Evolutionary conservation across 768 basidiomycete species (phyloP).

Genomic region (Chalciporus piperatus): DNA sequence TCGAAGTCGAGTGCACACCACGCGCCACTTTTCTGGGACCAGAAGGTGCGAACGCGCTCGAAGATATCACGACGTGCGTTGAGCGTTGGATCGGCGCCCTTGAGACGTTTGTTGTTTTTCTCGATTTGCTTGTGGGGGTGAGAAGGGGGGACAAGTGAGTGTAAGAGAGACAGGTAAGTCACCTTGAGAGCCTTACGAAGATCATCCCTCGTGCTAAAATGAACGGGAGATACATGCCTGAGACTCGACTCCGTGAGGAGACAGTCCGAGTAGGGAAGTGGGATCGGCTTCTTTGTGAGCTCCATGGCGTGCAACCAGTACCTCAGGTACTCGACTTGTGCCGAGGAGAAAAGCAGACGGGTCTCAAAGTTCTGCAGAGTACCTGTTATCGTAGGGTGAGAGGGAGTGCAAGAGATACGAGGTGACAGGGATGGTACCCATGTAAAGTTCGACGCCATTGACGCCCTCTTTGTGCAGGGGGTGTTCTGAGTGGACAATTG

Average conservation of each 20-base stretch:
- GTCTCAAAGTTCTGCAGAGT: constrained; percentile 70
- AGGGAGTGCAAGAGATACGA: too few species aligned
- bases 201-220: constrained; percentile 51
- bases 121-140: constrained; percentile 55
- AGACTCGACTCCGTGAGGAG: constrained; percentile 62
- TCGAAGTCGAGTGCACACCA: constrained; percentile 85
- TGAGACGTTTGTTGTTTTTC: constrained; percentile 77
- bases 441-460: constrained; percentile 67
- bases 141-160: not conserved
- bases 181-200: constrained; percentile 65
- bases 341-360: constrained; percentile 78
- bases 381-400: constrained; percentile 35
- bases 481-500: constrained; percentile 66
- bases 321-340: constrained; percentile 80
- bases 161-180: not conserved
- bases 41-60: constrained; percentile 64
- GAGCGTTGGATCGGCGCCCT: constrained; percentile 56
- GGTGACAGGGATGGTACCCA: constrained; percentile 41
- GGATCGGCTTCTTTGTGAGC: constrained; percentile 60
- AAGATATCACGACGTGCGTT: constrained; percentile 59
- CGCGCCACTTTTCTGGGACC: constrained; percentile 59
- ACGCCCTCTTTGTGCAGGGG: constrained; percentile 64
- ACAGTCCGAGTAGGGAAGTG: constrained; percentile 76
- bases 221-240: constrained; percentile 54
- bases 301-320: constrained; percentile 80